Evolutionary conservation across 2,329 filamentous ascomycete species (phyloP).

Genomic region (Scedosporium minutisporum): DNA sequence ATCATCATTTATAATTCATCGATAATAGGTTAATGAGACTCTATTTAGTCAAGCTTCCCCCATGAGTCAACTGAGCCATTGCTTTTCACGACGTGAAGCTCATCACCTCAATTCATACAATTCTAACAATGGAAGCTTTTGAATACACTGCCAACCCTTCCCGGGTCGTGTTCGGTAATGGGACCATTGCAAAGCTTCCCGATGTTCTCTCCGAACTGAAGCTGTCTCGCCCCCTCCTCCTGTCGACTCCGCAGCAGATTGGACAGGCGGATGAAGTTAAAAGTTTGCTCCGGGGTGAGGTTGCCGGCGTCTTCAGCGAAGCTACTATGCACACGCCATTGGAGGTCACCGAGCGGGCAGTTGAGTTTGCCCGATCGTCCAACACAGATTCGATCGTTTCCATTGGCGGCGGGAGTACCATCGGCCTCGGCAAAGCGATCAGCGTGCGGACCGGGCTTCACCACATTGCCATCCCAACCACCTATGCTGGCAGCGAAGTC

Average conservation of each 20-base stretch:
- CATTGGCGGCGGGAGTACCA: conserved; percentile 53
- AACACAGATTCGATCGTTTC: conserved; percentile 46
- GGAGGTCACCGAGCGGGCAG: conserved; percentile 44
- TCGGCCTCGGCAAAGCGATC: conserved; percentile 52
- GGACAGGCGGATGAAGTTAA: conserved; percentile 28
- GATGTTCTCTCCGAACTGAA: conserved; percentile 33
- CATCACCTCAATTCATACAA: no score
- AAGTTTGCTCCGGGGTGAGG: conserved; percentile 11
- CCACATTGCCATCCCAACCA: conserved; percentile 50
- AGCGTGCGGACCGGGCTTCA: conserved; percentile 42
- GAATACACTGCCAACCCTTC: background rate
- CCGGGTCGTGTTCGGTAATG: conserved; percentile 45
- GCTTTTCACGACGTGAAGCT: no score
- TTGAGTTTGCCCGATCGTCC: conserved; percentile 32
- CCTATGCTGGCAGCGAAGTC: conserved; percentile 54
- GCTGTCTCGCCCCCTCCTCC: conserved; percentile 39
- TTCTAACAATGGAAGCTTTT: background rate
- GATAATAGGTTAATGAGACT: no score
- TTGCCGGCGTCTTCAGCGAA: conserved; percentile 32
- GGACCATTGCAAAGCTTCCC: conserved; percentile 38
- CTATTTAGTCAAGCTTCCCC: no score
- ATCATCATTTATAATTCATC: no score
- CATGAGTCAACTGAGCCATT: no score
- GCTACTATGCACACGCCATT: conserved; percentile 56
- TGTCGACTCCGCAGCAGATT: conserved; percentile 45